Conservation (phyloP, 2,329 filamentous ascomycete species). For the Claviceps digitariae region DNA sequence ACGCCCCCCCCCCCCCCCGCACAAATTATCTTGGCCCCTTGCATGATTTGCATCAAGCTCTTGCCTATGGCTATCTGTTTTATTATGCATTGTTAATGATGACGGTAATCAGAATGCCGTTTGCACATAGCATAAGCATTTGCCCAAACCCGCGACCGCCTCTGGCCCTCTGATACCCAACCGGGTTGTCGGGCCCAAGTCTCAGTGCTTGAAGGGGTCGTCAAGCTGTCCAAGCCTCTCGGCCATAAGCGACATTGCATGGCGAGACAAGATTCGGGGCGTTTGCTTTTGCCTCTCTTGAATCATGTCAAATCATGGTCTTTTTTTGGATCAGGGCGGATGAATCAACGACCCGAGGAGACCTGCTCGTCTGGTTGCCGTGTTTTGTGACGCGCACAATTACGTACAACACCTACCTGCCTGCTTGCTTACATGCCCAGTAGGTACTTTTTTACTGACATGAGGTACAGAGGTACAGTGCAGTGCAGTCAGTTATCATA, state of each 20-base stretch:
- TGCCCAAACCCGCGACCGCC: no score
- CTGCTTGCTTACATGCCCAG: no score
- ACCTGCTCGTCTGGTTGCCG: no score
- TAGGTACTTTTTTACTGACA: no score
- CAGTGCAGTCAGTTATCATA: no score
- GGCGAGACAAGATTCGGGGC: not conserved
- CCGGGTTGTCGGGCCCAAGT: not conserved
- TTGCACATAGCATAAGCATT: not conserved
- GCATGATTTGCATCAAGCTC: not conserved
- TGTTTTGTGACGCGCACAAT: no score
- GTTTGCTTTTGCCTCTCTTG: constrained; percentile 6
- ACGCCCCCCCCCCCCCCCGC: no score
- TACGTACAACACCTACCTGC: no score
- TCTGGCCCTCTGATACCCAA: not conserved
- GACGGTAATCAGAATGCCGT: not conserved
- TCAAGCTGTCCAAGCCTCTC: not conserved
- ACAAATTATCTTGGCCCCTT: not conserved
- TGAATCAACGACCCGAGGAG: not conserved
- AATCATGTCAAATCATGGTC: constrained; percentile 2
- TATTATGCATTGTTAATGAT: not conserved
- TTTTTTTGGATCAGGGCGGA: no score
- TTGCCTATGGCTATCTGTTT: not conserved
- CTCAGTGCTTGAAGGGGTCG: not conserved
- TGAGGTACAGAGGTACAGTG: no score
- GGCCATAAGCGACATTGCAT: constrained; percentile 8